Conservation (phyloP, 768 basidiomycete species). For the Hypsizygus marmoreus region DNA sequence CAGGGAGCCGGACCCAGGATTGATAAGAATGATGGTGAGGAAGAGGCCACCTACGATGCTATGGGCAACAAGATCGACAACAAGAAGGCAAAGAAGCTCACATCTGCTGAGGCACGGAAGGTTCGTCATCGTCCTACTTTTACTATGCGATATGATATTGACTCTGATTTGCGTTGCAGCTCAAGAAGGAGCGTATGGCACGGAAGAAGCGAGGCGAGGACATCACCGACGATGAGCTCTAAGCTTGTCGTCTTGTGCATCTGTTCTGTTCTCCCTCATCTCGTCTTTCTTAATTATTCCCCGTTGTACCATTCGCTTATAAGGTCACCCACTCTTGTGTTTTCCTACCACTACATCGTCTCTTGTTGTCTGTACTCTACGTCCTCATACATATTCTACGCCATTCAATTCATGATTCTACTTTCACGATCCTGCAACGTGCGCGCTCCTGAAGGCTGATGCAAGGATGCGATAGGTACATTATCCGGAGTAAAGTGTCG, state of each 20-base stretch:
- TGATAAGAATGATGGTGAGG: slow-evolving; percentile 90
- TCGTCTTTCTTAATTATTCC: slow-evolving; percentile 6
- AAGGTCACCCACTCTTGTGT: slow-evolving; percentile 11
- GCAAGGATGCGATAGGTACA: background rate
- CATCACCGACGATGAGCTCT: slow-evolving; percentile 65
- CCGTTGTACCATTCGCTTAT: slow-evolving; percentile 3
- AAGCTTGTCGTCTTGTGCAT: slow-evolving; percentile 24
- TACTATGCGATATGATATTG: slow-evolving; percentile 2
- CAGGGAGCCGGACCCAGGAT: slow-evolving; percentile 95
- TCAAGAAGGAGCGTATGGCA: slow-evolving; percentile 96
- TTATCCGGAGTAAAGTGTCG: no score
- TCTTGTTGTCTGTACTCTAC: slow-evolving; percentile 19
- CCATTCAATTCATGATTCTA: slow-evolving; percentile 8
- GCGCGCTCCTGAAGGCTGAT: background rate
- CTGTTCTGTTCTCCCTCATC: slow-evolving; percentile 6
- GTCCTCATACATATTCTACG: slow-evolving; percentile 9
- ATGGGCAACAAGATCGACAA: slow-evolving; percentile 96
- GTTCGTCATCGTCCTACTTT: slow-evolving; percentile 28
- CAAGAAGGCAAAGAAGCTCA: slow-evolving; percentile 87
- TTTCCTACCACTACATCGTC: slow-evolving; percentile 11
- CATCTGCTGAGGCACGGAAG: slow-evolving; percentile 82
- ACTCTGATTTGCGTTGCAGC: slow-evolving; percentile 23
- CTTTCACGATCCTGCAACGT: slow-evolving; percentile 13
- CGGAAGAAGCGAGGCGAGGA: slow-evolving; percentile 88
- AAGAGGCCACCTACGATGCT: slow-evolving; percentile 91